These are phyloP conservation scores for Venturia carpophila DNA, from an alignment of 2,329 filamentous ascomycete genomes.

Conservation along the genomic window DNA sequence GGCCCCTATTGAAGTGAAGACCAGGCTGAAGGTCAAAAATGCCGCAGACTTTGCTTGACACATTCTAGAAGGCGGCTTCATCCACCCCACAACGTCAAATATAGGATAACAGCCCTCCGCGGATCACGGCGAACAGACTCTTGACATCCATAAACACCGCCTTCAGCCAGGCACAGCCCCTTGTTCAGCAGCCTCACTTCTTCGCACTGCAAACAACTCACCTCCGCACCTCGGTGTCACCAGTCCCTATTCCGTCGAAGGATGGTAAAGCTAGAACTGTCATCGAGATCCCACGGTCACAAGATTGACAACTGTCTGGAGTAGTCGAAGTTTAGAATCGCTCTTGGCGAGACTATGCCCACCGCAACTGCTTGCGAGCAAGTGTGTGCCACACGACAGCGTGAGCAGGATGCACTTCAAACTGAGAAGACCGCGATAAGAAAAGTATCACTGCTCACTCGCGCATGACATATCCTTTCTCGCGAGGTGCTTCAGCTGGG, in stretches of 20 bases:
- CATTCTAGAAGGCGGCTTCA: neutral
- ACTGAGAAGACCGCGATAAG: no score
- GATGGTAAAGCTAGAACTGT: no score
- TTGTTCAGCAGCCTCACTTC: conserved; percentile 2
- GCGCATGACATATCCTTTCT: no score
- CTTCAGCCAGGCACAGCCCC: neutral
- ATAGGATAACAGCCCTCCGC: neutral
- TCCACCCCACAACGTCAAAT: neutral
- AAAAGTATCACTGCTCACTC: no score
- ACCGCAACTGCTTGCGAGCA: no score
- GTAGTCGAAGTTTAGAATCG: no score
- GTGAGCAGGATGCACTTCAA: neutral
- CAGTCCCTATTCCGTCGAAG: no score
- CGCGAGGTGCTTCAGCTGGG: no score
- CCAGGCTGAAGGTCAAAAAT: neutral
- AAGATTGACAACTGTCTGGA: no score
- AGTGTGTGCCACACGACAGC: neutral
- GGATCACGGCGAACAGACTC: neutral
- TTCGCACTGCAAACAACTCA: neutral
- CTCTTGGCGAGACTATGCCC: no score
- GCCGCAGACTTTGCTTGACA: neutral
- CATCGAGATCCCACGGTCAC: no score
- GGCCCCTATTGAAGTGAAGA: neutral
- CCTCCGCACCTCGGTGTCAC: no score
- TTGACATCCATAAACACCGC: neutral